Percentiles rank a stretch among this genome's conserved stretches.
Evolutionary conservation across 129 eudicot genomes (phyloP).

Genomic region (Lonicera japonica): DNA sequence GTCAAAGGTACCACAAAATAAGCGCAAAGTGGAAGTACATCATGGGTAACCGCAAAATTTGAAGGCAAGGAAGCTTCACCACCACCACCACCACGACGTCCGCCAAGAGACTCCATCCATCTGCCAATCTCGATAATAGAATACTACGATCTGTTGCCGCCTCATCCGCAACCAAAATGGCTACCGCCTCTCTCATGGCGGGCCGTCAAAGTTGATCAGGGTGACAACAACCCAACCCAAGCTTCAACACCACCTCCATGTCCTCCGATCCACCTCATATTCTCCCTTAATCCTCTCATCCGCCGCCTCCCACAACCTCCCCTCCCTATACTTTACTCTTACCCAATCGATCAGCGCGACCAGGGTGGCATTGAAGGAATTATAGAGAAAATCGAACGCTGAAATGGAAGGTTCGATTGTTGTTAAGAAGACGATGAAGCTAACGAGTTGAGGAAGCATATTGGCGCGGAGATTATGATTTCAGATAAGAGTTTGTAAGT

Average conservation of each 20-base stretch:
- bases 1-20: too few species aligned
- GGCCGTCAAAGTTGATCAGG: constrained; percentile 67
- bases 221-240: constrained; percentile 79
- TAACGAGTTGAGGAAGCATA: constrained; percentile 7
- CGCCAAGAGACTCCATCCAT: neutral
- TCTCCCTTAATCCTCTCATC: constrained; percentile 68
- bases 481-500: neutral
- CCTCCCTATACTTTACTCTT: constrained; percentile 47
- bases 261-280: constrained; percentile 55
- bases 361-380: constrained; percentile 46
- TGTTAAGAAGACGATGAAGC: constrained; percentile 3
- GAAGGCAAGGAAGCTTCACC: too few species aligned
- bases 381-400: constrained; percentile 56
- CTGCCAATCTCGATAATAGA: constrained; percentile 22
- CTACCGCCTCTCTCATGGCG: constrained; percentile 54
- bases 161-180: constrained; percentile 50
- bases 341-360: constrained; percentile 67
- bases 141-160: constrained; percentile 24
- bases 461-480: neutral
- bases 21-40: too few species aligned
- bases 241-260: constrained; percentile 60
- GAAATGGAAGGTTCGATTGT: constrained; percentile 18
- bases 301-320: constrained; percentile 44
- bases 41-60: too few species aligned
- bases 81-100: neutral